These are phyloP conservation scores for Neocatenulostroma microsporum DNA, from an alignment of 2,329 filamentous ascomycete genomes.

Conservation along the genomic window DNA sequence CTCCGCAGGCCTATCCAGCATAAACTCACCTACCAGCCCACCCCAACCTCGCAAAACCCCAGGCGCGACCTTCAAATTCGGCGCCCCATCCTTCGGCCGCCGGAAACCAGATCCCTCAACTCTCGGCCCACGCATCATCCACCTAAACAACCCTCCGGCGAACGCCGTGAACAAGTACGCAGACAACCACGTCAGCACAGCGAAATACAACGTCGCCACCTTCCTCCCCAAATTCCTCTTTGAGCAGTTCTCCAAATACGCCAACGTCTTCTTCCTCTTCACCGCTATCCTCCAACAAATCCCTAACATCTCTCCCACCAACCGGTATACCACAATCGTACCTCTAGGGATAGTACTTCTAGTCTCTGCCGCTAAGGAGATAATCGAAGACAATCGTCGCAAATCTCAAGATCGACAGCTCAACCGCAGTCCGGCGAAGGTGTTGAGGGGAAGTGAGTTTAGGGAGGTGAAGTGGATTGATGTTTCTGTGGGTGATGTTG, in stretches of 20 bases:
- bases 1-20: slow-evolving; percentile 12
- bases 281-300: slow-evolving; percentile 93
- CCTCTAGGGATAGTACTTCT: slow-evolving; percentile 83
- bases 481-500: slow-evolving; percentile 82
- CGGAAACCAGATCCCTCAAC: slow-evolving; percentile 82
- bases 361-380: slow-evolving; percentile 92
- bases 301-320: slow-evolving; percentile 87
- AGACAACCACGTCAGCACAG: slow-evolving; percentile 94
- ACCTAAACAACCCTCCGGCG: slow-evolving; percentile 91
- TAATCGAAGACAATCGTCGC: slow-evolving; percentile 86
- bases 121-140: slow-evolving; percentile 82
- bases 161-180: slow-evolving; percentile 85
- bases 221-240: slow-evolving; percentile 96
- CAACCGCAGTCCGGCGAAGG: slow-evolving; percentile 77
- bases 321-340: slow-evolving; percentile 90
- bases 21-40: neutral
- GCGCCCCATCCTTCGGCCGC: slow-evolving; percentile 57
- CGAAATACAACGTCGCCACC: slow-evolving; percentile 90
- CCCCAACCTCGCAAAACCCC: slow-evolving; percentile 45
- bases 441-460: slow-evolving; percentile 77
- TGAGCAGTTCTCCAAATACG: slow-evolving; percentile 98
- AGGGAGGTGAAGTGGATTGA: slow-evolving; percentile 89
- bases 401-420: slow-evolving; percentile 78
- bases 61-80: slow-evolving; percentile 80
- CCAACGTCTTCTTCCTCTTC: slow-evolving; percentile 98